Evolutionary conservation across 768 basidiomycete species (phyloP).

Genomic region (Amanita rimosa): DNA sequence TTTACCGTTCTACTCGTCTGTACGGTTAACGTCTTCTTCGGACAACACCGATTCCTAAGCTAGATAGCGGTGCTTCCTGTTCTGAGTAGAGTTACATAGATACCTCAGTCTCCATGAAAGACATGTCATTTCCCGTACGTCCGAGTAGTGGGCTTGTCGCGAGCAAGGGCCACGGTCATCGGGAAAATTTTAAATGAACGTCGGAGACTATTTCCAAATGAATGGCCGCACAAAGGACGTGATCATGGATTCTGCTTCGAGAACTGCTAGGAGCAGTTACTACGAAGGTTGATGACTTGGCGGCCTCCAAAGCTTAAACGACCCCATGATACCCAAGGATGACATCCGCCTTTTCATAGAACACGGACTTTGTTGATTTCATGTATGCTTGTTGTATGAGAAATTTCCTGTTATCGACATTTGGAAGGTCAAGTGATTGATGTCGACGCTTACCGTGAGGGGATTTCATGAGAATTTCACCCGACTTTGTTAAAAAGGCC

Average conservation of each 20-base stretch:
- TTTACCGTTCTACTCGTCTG: constrained; percentile 1
- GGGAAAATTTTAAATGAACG: constrained; percentile 7
- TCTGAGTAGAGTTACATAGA: not conserved
- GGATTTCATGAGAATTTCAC: not conserved
- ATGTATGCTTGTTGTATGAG: not conserved
- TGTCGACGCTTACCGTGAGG: not conserved
- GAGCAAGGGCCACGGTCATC: not conserved
- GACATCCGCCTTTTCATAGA: not conserved
- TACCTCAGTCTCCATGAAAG: not conserved
- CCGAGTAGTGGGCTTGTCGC: not conserved
- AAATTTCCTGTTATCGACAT: not conserved
- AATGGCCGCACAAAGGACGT: constrained; percentile 1
- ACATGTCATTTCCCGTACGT: not conserved
- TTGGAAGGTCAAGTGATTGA: constrained; percentile 2
- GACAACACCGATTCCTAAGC: not conserved
- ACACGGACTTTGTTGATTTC: not conserved
- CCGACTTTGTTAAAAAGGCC: not conserved
- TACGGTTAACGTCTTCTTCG: not conserved
- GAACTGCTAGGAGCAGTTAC: not conserved
- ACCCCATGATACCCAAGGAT: not conserved
- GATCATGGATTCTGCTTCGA: not conserved
- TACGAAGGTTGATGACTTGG: not conserved
- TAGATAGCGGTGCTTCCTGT: not conserved
- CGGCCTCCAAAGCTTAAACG: not conserved
- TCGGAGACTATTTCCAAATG: constrained; percentile 2